phyloP scores from a whole-genome alignment of 805 yeast species.

The Schwanniomyces occidentalis region DNA sequence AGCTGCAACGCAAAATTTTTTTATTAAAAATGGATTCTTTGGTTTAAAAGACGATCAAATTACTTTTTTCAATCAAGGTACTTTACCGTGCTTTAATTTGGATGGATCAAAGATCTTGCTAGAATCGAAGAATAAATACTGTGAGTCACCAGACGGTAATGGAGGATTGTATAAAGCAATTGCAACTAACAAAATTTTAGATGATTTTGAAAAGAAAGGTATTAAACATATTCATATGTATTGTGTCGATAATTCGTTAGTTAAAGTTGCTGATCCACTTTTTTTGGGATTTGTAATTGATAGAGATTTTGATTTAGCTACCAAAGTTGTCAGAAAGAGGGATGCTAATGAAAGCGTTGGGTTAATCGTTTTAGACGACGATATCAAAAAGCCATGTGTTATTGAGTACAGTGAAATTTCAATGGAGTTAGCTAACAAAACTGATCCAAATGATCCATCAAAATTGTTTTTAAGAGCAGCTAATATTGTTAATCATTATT shows the following conservation, averaged over 20 bases:
- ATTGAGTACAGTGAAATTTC: slow-evolving; percentile 94
- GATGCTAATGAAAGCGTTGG: slow-evolving; percentile 90
- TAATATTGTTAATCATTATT: slow-evolving; percentile 95
- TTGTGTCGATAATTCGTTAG: slow-evolving; percentile 93
- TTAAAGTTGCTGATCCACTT: slow-evolving; percentile 89
- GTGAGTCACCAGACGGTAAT: slow-evolving; percentile 96
- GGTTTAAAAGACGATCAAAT: slow-evolving; percentile 66
- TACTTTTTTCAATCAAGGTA: slow-evolving; percentile 89
- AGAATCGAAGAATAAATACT: slow-evolving; percentile 53
- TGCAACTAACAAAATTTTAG: slow-evolving; percentile 57
- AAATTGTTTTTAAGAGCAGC: slow-evolving; percentile 85
- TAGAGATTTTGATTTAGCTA: slow-evolving; percentile 71
- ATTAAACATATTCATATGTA: slow-evolving; percentile 93
- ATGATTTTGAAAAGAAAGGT: slow-evolving; percentile 66
- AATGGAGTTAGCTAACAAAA: slow-evolving; percentile 64
- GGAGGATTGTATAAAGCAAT: slow-evolving; percentile 95
- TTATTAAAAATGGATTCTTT: slow-evolving; percentile 61
- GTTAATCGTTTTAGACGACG: slow-evolving; percentile 70
- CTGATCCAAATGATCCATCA: slow-evolving; percentile 51
- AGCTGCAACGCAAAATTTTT: slow-evolving; percentile 68
- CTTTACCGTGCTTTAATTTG: slow-evolving; percentile 80
- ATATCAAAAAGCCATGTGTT: slow-evolving; percentile 71
- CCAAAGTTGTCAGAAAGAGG: slow-evolving; percentile 93
- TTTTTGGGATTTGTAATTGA: slow-evolving; percentile 81
- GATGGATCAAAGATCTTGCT: slow-evolving; percentile 72